A percentile compares a stretch with the other conserved stretches of the same genome.
Evolutionary conservation across 805 yeast genomes (phyloP).

Genomic region (Candida ponderosae): DNA sequence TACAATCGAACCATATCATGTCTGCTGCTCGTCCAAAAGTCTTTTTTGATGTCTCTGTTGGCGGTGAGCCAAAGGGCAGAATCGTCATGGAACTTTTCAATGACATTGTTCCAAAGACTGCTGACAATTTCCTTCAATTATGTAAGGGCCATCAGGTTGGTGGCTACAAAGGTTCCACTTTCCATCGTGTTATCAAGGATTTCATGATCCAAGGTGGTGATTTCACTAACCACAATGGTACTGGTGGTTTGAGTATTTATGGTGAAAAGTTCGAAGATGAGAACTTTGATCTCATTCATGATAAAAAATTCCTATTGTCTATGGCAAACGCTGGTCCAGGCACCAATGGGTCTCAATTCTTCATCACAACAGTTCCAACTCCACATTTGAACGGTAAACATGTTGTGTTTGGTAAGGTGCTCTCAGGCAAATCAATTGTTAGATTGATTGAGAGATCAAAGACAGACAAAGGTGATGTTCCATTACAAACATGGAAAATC

Average conservation of each 20-base stretch:
- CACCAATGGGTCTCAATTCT: slow-evolving; percentile 95
- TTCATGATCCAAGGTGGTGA: slow-evolving; percentile 97
- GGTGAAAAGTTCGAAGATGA: slow-evolving; percentile 91
- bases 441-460: slow-evolving; percentile 67
- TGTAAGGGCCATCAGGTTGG: slow-evolving; percentile 84
- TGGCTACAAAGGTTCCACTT: slow-evolving; percentile 77
- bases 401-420: slow-evolving; percentile 89
- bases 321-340: slow-evolving; percentile 98
- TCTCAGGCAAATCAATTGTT: slow-evolving; percentile 74
- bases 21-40: slow-evolving; percentile 38
- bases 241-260: slow-evolving; percentile 78
- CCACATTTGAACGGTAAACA: slow-evolving; percentile 96
- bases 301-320: slow-evolving; percentile 78
- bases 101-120: slow-evolving; percentile 79
- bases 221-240: slow-evolving; percentile 64
- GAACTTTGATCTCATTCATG: slow-evolving; percentile 69
- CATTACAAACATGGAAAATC: slow-evolving; percentile 61
- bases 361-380: slow-evolving; percentile 85
- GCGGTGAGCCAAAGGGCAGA: slow-evolving; percentile 63
- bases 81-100: slow-evolving; percentile 66
- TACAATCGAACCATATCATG: no score
- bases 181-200: slow-evolving; percentile 84
- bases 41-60: slow-evolving; percentile 74
- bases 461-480: slow-evolving; percentile 64
- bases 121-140: slow-evolving; percentile 82